Evolutionary conservation across 2,329 filamentous ascomycete genomes (phyloP).

Genomic region (Colletotrichum sojae): DNA sequence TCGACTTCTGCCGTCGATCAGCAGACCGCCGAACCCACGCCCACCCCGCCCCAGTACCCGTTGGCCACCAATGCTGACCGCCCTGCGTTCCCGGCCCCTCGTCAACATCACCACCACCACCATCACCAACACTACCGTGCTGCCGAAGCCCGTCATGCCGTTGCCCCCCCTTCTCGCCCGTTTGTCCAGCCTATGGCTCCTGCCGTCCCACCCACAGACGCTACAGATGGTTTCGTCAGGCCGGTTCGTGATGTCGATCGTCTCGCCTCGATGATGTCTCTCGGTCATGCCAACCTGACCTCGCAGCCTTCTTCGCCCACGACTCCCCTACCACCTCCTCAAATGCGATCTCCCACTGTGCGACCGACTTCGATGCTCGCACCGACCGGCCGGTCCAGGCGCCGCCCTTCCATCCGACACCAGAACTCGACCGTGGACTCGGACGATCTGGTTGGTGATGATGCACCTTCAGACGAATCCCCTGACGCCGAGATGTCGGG

Average conservation of each 20-base stretch:
- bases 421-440: slow-evolving; percentile 91
- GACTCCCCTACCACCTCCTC: slow-evolving; percentile 81
- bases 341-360: slow-evolving; percentile 70
- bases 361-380: slow-evolving; percentile 68
- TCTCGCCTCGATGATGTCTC: slow-evolving; percentile 84
- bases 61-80: slow-evolving; percentile 80
- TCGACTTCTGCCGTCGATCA: slow-evolving; percentile 53
- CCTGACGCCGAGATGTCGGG: slow-evolving; percentile 84
- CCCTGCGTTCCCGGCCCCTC: slow-evolving; percentile 70
- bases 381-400: slow-evolving; percentile 69
- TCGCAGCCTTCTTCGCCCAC: slow-evolving; percentile 96
- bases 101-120: slow-evolving; percentile 64
- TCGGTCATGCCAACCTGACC: slow-evolving; percentile 76
- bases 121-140: slow-evolving; percentile 66
- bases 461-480: slow-evolving; percentile 83
- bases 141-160: slow-evolving; percentile 65
- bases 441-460: slow-evolving; percentile 89
- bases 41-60: slow-evolving; percentile 72
- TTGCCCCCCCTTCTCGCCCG: slow-evolving; percentile 65
- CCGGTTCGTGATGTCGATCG: slow-evolving; percentile 87
- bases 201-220: slow-evolving; percentile 76
- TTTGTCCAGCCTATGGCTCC: slow-evolving; percentile 77
- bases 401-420: slow-evolving; percentile 89
- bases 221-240: slow-evolving; percentile 80
- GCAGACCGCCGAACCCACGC: slow-evolving; percentile 65